Percentiles rank a stretch among this genome's conserved stretches.
phyloP scores from a whole-genome alignment of 495 filamentous ascomycete species.

The Aspergillus affinis region DNA sequence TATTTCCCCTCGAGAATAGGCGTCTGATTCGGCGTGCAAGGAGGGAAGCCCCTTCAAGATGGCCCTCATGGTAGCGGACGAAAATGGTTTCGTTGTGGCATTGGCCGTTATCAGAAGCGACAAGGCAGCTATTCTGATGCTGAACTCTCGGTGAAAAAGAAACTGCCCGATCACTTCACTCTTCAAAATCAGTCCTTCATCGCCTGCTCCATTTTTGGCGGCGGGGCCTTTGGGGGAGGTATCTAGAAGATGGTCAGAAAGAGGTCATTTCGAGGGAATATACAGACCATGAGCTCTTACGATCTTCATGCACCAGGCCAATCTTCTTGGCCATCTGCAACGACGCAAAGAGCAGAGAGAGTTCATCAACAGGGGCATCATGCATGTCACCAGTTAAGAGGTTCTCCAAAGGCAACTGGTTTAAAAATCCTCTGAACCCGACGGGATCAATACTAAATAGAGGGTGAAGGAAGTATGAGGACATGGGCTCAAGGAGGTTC shows the following conservation, averaged over 20 bases:
- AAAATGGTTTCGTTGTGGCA: conserved; percentile 68
- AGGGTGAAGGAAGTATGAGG: conserved; percentile 69
- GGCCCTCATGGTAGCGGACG: conserved; percentile 53
- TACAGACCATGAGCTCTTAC: conserved; percentile 44
- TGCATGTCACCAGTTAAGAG: conserved; percentile 42
- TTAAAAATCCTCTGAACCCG: conserved; percentile 57
- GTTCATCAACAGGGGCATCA: conserved; percentile 48
- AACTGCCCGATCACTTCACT: conserved; percentile 45
- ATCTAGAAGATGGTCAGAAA: conserved; percentile 27
- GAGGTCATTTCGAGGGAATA: neutral
- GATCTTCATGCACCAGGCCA: conserved; percentile 70
- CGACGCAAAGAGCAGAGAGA: conserved; percentile 63
- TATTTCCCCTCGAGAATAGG: conserved; percentile 76
- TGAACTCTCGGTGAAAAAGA: conserved; percentile 62
- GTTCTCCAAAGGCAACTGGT: conserved; percentile 40
- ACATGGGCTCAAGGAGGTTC: conserved; percentile 62
- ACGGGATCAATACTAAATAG: conserved; percentile 61
- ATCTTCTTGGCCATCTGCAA: conserved; percentile 78
- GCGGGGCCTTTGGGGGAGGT: conserved; percentile 27
- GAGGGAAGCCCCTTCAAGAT: conserved; percentile 61
- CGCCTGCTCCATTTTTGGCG: conserved; percentile 12
- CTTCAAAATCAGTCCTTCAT: conserved; percentile 34
- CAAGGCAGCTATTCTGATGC: conserved; percentile 70
- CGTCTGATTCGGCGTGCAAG: conserved; percentile 79
- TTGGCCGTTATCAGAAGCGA: conserved; percentile 70